A percentile compares a stretch with the other conserved stretches of the same genome.
Evolutionary conservation across 140 eudicot genomes (phyloP).

Genomic region (Bidens hawaiensis): DNA sequence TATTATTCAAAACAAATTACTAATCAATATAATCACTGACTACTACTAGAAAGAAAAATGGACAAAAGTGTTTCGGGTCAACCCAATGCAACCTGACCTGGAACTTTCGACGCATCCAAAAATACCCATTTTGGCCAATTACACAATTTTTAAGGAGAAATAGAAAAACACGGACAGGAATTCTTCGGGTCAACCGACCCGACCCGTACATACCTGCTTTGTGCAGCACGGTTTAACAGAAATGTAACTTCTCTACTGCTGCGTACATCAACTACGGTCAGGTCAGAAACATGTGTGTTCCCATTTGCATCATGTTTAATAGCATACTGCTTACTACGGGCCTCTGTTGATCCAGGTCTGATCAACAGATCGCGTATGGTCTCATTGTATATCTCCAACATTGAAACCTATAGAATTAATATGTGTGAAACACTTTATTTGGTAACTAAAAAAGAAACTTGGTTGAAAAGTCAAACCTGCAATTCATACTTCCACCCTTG

Average conservation of each 20-base stretch:
- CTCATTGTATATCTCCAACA: constrained; percentile 97
- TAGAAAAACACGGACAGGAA: too few species aligned
- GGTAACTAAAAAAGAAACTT: not conserved
- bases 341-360: constrained; percentile 34
- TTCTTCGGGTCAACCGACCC: too few species aligned
- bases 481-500: too few species aligned
- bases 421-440: not conserved
- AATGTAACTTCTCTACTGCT: constrained; percentile 80
- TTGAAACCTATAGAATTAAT: constrained; percentile 62
- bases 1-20: not conserved
- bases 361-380: constrained; percentile 85
- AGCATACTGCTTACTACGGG: constrained; percentile 53
- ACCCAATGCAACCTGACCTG: too few species aligned
- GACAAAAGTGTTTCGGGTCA: not conserved
- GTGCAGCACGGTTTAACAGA: constrained; percentile 86
- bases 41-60: not conserved
- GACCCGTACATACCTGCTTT: constrained; percentile 64
- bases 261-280: constrained; percentile 76
- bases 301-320: constrained; percentile 92
- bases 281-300: constrained; percentile 84
- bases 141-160: too few species aligned
- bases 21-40: not conserved
- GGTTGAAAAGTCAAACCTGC: too few species aligned
- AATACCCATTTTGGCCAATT: too few species aligned
- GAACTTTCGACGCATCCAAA: too few species aligned